Evolutionary conservation across 768 basidiomycete genomes (phyloP).

Genomic region (Lenzites betulinus): DNA sequence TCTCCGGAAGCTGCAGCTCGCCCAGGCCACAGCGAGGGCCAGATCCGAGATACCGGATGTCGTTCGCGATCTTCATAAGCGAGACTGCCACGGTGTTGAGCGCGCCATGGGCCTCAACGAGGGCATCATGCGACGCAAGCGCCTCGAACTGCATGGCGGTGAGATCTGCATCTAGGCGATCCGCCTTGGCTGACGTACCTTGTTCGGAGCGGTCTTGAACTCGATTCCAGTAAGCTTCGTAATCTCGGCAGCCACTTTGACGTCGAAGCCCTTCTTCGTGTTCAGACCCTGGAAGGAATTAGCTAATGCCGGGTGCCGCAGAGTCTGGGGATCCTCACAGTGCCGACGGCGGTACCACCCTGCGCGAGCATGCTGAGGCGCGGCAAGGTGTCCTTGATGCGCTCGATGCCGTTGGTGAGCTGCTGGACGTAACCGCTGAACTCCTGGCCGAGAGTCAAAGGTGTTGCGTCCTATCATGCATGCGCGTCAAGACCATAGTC

Average conservation of each 20-base stretch:
- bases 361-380: constrained; percentile 90
- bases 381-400: constrained; percentile 79
- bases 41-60: constrained; percentile 96
- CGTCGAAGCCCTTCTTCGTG: constrained; percentile 95
- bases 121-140: constrained; percentile 95
- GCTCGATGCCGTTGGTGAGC: constrained; percentile 84
- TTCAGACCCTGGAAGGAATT: constrained; percentile 75
- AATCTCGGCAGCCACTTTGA: constrained; percentile 89
- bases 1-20: constrained; percentile 92
- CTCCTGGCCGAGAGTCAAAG: constrained; percentile 96
- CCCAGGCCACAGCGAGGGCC: constrained; percentile 98
- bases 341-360: constrained; percentile 98
- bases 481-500: not conserved
- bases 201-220: constrained; percentile 98
- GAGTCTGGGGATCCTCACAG: constrained; percentile 56
- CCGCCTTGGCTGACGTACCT: constrained; percentile 50
- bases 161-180: not conserved
- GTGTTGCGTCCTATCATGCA: constrained; percentile 82
- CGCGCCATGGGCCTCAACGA: constrained; percentile 96
- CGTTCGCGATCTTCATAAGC: constrained; percentile 99
- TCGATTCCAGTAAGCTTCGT: constrained; percentile 87
- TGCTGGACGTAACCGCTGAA: constrained; percentile 99
- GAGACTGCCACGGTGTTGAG: constrained; percentile 96
- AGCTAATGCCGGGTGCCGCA: not conserved
- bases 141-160: constrained; percentile 82